These are phyloP conservation scores for Pyrenula aspistea DNA, from an alignment of 495 filamentous ascomycete genomes.

Conservation along the genomic window DNA sequence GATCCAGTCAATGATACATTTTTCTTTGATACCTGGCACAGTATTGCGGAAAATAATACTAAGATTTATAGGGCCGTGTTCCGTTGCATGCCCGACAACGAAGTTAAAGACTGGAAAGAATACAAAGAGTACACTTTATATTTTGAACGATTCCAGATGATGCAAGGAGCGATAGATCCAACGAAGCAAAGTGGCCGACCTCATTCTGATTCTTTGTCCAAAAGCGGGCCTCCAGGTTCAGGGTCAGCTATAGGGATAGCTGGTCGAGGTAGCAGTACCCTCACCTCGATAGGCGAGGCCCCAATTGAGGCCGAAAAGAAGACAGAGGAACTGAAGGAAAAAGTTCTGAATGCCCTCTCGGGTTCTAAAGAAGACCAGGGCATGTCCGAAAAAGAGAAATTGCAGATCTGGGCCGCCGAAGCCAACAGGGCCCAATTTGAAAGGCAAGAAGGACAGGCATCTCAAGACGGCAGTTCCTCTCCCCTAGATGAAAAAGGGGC, in stretches of 20 bases:
- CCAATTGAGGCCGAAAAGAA: conserved; percentile 17
- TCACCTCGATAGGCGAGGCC: conserved; percentile 19
- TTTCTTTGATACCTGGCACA: conserved; percentile 76
- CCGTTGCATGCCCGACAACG: conserved; percentile 90
- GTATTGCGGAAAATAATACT: conserved; percentile 89
- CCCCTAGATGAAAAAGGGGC: neutral
- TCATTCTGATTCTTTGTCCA: conserved; percentile 25
- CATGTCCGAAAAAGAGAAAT: conserved; percentile 10
- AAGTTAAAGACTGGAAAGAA: conserved; percentile 86
- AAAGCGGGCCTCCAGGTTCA: conserved; percentile 32
- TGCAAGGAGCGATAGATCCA: conserved; percentile 33
- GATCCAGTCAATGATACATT: conserved; percentile 79
- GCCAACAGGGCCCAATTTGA: conserved; percentile 13
- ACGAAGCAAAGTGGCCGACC: conserved; percentile 31
- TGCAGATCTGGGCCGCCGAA: conserved; percentile 28
- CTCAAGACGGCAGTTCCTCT: neutral
- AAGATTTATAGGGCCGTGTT: conserved; percentile 87
- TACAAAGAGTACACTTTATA: conserved; percentile 84
- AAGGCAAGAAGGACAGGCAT: conserved; percentile 7
- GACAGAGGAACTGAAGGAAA: conserved; percentile 18
- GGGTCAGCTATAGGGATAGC: conserved; percentile 16
- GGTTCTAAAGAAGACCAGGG: conserved; percentile 3
- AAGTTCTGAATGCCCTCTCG: conserved; percentile 8
- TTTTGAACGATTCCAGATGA: conserved; percentile 63
- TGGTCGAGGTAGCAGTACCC: neutral